Evolutionary conservation across 192 early-diverging fungal genomes (phyloP), one percentile per base, ranked within the genome.

Genomic region (Podila epicladia): DNA sequence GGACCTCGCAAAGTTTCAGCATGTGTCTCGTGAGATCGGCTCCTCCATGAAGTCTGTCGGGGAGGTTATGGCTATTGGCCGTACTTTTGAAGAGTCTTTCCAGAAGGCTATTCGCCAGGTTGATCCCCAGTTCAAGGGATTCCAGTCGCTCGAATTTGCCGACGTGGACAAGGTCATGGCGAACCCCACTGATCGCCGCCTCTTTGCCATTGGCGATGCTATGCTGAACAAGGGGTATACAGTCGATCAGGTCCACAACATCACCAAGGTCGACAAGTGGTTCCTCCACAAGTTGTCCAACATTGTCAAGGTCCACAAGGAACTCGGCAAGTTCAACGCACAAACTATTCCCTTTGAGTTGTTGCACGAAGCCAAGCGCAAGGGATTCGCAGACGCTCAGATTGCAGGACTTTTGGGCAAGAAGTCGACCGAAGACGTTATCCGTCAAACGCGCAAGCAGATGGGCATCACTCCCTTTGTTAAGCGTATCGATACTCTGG

Each of bases 41-140:
- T 93, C 92, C 26, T 89, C 91, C 51, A 98, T 98, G 97, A 99
- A 99, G 85, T 92, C 90, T 71, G 97, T 99, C 4, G 97, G 97
- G 65, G 97, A 99, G 75, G 97, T 99, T 64, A 99, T 99, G 97
- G 96, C 95, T 6, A 97, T 99, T 82, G 97, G 97, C 22, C 91
- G 97, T 61, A 97, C 95, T 0, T 99, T 95, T 68, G 97, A 99
- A 84, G 97, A 99, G 85, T 90, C 89, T 41, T 83, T 99, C 72
- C 97, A 99, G 80, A 99, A 99, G 88, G 88, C 85, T 37, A 79
- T 99, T 75, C 95, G 97, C 58, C 92, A 93, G 82, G 95, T 96
- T n/a, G 97, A 99, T 69, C 94, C 94, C 31, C 85, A 89, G n/a
- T 99, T 95, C 69, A 84, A 88, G 37, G 97, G 97, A 19, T 99